phyloP scores from a whole-genome alignment of 352 stramenopile species.

The Blastocystis sp. region DNA sequence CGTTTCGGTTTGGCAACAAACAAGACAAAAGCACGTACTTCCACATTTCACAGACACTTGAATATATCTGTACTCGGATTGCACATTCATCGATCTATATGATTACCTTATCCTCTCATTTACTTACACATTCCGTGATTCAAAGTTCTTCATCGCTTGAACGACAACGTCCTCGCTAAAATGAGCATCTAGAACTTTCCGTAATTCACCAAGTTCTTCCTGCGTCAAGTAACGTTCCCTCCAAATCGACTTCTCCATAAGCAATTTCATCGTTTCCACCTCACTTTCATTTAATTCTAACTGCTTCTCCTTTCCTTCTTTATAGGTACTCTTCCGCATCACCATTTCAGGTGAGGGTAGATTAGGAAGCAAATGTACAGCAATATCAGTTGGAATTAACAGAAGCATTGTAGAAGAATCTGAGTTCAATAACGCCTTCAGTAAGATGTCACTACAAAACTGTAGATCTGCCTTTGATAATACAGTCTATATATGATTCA shows the following conservation, averaged over 20 bases:
- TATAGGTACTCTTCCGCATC: neutral
- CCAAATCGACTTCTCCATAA: neutral
- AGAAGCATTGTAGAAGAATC: slow-evolving; percentile 16
- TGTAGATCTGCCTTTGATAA: neutral
- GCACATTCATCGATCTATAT: neutral
- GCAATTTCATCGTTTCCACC: neutral
- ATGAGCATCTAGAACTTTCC: neutral
- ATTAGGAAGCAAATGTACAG: neutral
- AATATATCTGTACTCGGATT: neutral
- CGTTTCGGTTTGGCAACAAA: slow-evolving; percentile 24
- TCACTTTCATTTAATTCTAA: slow-evolving; percentile 37
- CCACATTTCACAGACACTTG: slow-evolving; percentile 4
- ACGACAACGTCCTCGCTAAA: neutral
- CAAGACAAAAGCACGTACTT: neutral
- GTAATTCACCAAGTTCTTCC: slow-evolving; percentile 4
- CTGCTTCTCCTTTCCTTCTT: neutral
- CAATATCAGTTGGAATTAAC: neutral
- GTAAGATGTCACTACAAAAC: slow-evolving; percentile 35
- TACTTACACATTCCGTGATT: slow-evolving; percentile 6
- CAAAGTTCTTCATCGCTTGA: neutral
- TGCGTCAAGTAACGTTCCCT: neutral
- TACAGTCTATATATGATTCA: neutral
- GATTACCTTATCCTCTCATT: neutral
- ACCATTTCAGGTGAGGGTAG: slow-evolving; percentile 1
- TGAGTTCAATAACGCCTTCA: neutral